Evolutionary conservation across 495 filamentous ascomycete genomes (phyloP).

Genomic region (Clavariopsis aquatica): DNA sequence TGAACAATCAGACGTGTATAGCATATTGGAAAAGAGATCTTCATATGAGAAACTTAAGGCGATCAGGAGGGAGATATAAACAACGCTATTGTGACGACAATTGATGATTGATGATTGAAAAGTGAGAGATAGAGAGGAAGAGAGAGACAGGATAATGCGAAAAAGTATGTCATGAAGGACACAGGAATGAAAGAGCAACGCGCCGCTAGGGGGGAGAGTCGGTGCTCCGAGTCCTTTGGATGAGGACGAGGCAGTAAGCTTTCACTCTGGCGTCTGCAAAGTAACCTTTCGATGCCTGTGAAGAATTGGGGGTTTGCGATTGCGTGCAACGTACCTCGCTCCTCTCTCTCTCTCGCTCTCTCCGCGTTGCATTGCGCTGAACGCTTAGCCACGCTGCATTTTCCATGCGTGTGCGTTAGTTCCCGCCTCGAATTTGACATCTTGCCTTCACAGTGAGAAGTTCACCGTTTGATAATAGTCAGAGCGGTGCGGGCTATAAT

Average conservation of each 20-base stretch:
- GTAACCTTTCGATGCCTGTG: neutral
- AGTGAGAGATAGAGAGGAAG: neutral
- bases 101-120: neutral
- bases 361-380: neutral
- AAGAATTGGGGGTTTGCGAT: neutral
- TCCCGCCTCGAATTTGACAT: neutral
- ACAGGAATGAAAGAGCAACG: conserved; percentile 12
- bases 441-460: neutral
- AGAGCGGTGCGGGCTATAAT: neutral
- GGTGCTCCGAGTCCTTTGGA: conserved; percentile 14
- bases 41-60: neutral
- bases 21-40: neutral
- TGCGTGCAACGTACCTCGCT: neutral
- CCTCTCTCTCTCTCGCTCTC: too few species aligned
- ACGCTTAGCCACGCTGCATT: conserved; percentile 1
- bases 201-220: conserved; percentile 6
- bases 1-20: neutral
- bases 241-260: neutral
- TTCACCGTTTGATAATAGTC: neutral
- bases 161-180: neutral
- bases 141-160: neutral
- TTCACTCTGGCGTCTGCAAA: neutral
- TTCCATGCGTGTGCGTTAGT: neutral
- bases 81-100: conserved; percentile 14
- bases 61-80: conserved; percentile 8